phyloP scores from a whole-genome alignment of 441 rosid genomes.

The Populus tomentosa region DNA sequence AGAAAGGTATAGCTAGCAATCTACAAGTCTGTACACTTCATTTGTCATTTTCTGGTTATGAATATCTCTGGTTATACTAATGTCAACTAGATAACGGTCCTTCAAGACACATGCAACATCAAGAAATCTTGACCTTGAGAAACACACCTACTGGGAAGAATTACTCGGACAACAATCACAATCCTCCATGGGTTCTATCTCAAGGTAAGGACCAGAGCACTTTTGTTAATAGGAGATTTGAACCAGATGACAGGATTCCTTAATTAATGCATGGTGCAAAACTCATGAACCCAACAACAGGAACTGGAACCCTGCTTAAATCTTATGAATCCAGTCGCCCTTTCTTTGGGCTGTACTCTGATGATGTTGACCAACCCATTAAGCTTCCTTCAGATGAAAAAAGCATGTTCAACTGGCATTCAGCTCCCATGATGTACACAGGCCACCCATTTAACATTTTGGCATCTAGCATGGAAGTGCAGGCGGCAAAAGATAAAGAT shows the following conservation, averaged over 20 bases:
- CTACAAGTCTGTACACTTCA: background rate
- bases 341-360: conserved; percentile 29
- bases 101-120: conserved; percentile 80
- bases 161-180: conserved; percentile 44
- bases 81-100: conserved; percentile 48
- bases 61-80: conserved; percentile 30
- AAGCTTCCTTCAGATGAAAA: conserved; percentile 32
- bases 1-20: conserved; percentile 28
- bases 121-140: conserved; percentile 63
- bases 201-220: conserved; percentile 47
- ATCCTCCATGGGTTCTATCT: conserved; percentile 42
- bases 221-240: conserved; percentile 44
- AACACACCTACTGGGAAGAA: conserved; percentile 43
- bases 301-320: conserved; percentile 35
- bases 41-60: background rate
- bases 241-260: conserved; percentile 45
- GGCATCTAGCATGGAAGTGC: conserved; percentile 29
- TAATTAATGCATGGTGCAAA: conserved; percentile 40
- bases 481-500: conserved; percentile 34
- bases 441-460: conserved; percentile 41
- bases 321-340: conserved; percentile 30
- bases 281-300: conserved; percentile 40
- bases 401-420: conserved; percentile 39
- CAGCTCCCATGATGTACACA: conserved; percentile 41
- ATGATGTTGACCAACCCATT: conserved; percentile 25